Conservation (phyloP, 169 alveolate species). For the Theileria parva region DNA sequence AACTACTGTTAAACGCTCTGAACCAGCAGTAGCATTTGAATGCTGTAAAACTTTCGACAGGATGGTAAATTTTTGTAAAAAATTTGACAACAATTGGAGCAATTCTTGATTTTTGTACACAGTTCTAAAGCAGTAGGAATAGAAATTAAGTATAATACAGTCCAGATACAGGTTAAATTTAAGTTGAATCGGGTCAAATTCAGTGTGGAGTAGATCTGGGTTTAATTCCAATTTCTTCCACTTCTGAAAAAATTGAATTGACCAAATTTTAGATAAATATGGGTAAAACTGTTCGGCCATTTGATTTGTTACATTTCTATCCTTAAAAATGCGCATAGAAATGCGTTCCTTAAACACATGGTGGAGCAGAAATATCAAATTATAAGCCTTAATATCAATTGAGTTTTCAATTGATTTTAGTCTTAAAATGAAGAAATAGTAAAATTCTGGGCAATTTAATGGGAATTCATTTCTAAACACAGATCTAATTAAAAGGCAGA, state of each 20-base stretch:
- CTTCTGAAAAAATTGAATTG: slow-evolving; percentile 32
- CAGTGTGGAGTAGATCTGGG: neutral
- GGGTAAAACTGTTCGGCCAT: slow-evolving; percentile 45
- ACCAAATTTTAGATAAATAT: slow-evolving; percentile 51
- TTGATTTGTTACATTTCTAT: slow-evolving; percentile 22
- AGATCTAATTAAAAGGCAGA: slow-evolving; percentile 35
- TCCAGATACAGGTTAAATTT: slow-evolving; percentile 44
- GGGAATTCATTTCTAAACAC: slow-evolving; percentile 54
- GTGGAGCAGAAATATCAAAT: slow-evolving; percentile 24
- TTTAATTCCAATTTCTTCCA: slow-evolving; percentile 30
- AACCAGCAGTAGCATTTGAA: neutral
- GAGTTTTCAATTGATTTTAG: neutral
- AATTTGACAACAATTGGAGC: slow-evolving; percentile 28
- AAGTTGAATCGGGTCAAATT: slow-evolving; percentile 8
- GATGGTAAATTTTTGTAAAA: slow-evolving; percentile 15
- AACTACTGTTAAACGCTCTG: neutral
- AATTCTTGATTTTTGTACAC: slow-evolving; percentile 28
- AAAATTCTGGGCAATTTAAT: slow-evolving; percentile 33
- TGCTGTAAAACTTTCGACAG: slow-evolving; percentile 6
- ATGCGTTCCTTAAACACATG: slow-evolving; percentile 58
- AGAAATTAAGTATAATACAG: slow-evolving; percentile 27
- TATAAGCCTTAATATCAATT: slow-evolving; percentile 8
- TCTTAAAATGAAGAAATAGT: slow-evolving; percentile 19
- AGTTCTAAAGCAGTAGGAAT: slow-evolving; percentile 26
- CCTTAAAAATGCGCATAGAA: slow-evolving; percentile 41